Base-by-base conservation (phyloP, 176 grass and related monocot genomes). In the Carex pumila region DNA sequence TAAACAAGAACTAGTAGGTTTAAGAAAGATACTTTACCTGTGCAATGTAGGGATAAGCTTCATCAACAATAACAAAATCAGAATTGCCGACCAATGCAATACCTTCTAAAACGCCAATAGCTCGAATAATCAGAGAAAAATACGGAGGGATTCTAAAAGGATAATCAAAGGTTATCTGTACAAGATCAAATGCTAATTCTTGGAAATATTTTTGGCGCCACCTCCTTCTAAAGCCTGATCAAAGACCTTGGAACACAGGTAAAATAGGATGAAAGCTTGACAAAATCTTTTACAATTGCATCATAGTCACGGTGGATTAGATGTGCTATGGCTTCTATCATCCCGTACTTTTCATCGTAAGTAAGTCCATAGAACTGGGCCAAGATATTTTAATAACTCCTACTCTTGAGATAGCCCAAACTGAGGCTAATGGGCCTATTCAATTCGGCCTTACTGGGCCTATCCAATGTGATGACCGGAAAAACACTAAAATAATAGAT, bases 161-260 rank as follows among this genome's bases (percentile, higher is more conserved):
- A 79, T 98, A 98, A 78, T 98, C 95, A 89, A 98, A 95, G n/a
- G 95, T 98, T 79, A 98, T 98, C 79, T 98, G 92, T 66, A 91
- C 95, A 75, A 98, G 85, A 93, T 98, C 95, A 7, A 91, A 94
- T 83, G 95, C 95, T 37, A 98, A 83, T 85, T 98, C 95, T 65
- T 98, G 95, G 83, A 98, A 98, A 98, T 91, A 79, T 95, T 98
- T 86, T 98, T 98, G 54, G 95, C 95, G 47, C 95, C 95, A 8
- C 95, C 95, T 90, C 95, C 95, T 91, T 94, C 95, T 69, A 98
- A 93, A 72, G 95, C 95, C 79, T 95, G 95, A 86, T 98, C 95
- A 90, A 98, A 98, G 87, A 98, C 95, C 78, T 95, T 98, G 37
- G 92, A 98, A 84, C 18, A 98, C 95, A 83, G 95, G 92, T 82